Evolutionary conservation across 2,329 filamentous ascomycete species (phyloP).

Genomic region (Neofusicoccum umdonicola): DNA sequence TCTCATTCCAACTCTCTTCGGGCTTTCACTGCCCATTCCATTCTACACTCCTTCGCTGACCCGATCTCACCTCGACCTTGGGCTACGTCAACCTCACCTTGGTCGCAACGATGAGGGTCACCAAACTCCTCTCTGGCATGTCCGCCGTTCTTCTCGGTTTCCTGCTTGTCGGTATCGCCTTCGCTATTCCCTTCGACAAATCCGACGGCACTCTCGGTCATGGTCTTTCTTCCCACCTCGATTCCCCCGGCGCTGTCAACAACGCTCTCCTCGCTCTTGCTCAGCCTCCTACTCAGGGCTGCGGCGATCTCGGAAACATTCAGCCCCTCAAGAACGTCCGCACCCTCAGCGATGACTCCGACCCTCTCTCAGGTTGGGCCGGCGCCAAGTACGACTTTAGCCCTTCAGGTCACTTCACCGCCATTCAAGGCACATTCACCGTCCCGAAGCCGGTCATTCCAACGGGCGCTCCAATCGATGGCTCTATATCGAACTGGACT

Average conservation of each 20-base stretch:
- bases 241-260: slow-evolving; percentile 47
- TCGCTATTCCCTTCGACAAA: background rate
- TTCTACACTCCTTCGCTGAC: background rate
- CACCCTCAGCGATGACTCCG: too few species aligned
- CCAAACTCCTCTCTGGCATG: slow-evolving; percentile 39
- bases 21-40: background rate
- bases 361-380: slow-evolving; percentile 43
- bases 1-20: background rate
- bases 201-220: slow-evolving; percentile 44
- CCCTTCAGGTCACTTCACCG: slow-evolving; percentile 47
- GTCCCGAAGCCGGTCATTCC: slow-evolving; percentile 50
- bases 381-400: slow-evolving; percentile 52
- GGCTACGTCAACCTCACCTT: background rate
- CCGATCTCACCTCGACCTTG: background rate
- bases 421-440: slow-evolving; percentile 53
- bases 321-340: slow-evolving; percentile 37
- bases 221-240: slow-evolving; percentile 41
- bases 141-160: slow-evolving; percentile 31
- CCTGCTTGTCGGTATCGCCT: slow-evolving; percentile 24
- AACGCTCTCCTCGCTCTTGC: slow-evolving; percentile 20
- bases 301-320: background rate
- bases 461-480: background rate
- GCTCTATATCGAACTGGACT: too few species aligned
- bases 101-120: slow-evolving; percentile 24
- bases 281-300: background rate